Percentiles rank a stretch among this genome's conserved stretches.
Conservation (phyloP, 305 asterid genomes). For the Vinca major region DNA sequence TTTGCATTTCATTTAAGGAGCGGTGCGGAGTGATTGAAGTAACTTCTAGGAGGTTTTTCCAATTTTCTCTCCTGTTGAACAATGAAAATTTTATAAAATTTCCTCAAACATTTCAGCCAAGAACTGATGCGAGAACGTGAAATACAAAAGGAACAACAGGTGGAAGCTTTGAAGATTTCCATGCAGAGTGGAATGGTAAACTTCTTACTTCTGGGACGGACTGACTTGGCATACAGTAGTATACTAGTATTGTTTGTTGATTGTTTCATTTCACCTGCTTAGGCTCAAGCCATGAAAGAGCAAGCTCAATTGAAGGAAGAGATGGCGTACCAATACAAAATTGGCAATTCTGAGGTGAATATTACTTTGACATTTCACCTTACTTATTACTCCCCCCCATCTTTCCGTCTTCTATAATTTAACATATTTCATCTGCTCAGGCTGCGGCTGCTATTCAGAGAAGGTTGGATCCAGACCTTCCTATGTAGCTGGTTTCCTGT, state of each 20-base stretch:
- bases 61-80: neutral
- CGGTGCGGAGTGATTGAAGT: neutral
- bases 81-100: neutral
- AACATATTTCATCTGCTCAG: conserved; percentile 21
- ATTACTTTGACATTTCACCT: neutral
- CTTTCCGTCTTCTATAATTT: neutral
- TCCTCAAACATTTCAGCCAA: conserved; percentile 38
- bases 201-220: neutral
- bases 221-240: neutral
- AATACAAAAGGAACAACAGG: conserved; percentile 62
- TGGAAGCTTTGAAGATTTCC: conserved; percentile 57
- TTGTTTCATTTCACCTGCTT: conserved; percentile 9
- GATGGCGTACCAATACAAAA: conserved; percentile 93
- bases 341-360: conserved; percentile 84
- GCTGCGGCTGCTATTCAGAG: conserved; percentile 98
- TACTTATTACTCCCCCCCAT: no score
- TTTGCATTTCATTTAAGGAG: neutral
- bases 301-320: conserved; percentile 93
- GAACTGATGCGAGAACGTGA: conserved; percentile 75
- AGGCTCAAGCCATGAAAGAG: conserved; percentile 99
- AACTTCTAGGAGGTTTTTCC: neutral
- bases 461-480: conserved; percentile 87
- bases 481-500: conserved; percentile 28
- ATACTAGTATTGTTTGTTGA: neutral
- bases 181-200: conserved; percentile 96